phyloP scores from a whole-genome alignment of 805 yeast genomes.

The Metschnikowia matae region DNA sequence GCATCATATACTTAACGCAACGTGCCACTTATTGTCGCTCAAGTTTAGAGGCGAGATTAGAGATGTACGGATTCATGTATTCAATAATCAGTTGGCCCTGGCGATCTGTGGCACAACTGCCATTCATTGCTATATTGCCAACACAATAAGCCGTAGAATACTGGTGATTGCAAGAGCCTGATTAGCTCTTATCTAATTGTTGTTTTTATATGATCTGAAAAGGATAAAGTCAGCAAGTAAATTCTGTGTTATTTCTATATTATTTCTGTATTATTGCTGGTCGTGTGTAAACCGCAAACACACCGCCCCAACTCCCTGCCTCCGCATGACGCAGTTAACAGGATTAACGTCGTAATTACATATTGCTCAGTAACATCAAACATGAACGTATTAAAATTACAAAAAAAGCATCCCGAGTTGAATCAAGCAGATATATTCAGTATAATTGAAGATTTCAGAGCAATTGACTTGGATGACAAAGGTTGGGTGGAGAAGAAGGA shows the following conservation, averaged over 20 bases:
- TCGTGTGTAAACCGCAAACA: constrained; percentile 9
- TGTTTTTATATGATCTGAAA: background rate
- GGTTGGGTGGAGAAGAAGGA: constrained; percentile 94
- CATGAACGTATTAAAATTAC: constrained; percentile 43
- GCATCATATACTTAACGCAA: background rate
- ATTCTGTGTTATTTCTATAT: background rate
- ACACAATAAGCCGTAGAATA: too few species aligned
- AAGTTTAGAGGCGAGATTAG: background rate
- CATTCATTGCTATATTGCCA: background rate
- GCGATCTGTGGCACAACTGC: background rate
- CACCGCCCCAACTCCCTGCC: constrained; percentile 11
- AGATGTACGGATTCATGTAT: background rate
- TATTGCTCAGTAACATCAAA: background rate
- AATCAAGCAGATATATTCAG: constrained; percentile 82
- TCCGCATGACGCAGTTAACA: constrained; percentile 4
- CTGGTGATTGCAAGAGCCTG: background rate
- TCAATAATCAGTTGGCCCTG: background rate
- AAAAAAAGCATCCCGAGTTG: constrained; percentile 80
- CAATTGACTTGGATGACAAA: constrained; percentile 82
- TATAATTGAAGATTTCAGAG: constrained; percentile 80
- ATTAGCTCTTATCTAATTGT: too few species aligned
- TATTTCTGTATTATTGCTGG: background rate
- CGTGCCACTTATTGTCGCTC: background rate
- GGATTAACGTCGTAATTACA: background rate
- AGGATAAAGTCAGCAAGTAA: background rate